Evolutionary conservation across 2,329 filamentous ascomycete genomes (phyloP), one percentile per base, ranked within the genome.

Genomic region (Nemania diffusa): DNA sequence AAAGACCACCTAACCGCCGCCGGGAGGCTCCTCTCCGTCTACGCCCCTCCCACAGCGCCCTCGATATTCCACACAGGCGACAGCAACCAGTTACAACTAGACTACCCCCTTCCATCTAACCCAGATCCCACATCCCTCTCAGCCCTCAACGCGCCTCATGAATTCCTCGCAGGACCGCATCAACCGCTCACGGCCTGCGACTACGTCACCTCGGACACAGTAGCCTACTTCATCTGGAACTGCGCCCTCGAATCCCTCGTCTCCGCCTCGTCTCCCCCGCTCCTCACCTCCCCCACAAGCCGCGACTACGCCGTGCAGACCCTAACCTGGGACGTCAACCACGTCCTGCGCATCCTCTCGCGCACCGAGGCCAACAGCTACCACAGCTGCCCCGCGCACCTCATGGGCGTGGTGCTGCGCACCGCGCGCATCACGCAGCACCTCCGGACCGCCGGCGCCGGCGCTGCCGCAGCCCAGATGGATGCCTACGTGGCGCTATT

Each of bases 161-260:
- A 64, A 37, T 37, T 42, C 20, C 37, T 29, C 4, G 34, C 57
- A 15, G 60, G 55, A 24, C 44, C 44, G 2, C 20, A 5, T 26
- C 50, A 34, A 24, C 51, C 65, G 15, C 63, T 67, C 6, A 63
- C 26, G 13, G 71, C 76, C 22, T 79, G 80, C 48, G 83, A 85
- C 71, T 83, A 80, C 57, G 79, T 85, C 60, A 79, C 83, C 48
- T 83, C 84, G 20, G 83, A 85, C 69, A 84, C 81, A 65, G 65
- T 75, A 9, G 74, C 76, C 6, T 78, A 78, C 52, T 75, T 74
- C 55, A 76, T 78, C 27, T 78, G 76, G 76, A 74, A 73, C 40
- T 70, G 63, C 40, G 76, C 74, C 3, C 69, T 78, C 4, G 73
- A 73, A 59, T 71, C 84, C 72, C 67, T 85, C 74, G 81, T 74